Conservation (phyloP, 495 filamentous ascomycete genomes). For the Lophiotrema nucula region DNA sequence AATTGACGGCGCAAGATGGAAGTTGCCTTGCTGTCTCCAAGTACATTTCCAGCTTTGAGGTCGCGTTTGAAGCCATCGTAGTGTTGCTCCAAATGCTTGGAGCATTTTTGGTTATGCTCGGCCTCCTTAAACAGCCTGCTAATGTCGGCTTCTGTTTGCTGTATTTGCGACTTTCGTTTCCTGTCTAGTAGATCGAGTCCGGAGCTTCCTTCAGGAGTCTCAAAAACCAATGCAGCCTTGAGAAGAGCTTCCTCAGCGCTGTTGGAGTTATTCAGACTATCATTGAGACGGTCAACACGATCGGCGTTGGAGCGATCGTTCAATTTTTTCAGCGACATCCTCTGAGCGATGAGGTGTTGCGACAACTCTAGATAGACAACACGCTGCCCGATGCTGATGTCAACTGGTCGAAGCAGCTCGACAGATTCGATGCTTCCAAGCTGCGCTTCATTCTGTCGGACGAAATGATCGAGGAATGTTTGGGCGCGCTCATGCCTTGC, state of each 20-base stretch:
- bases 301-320: constrained; percentile 22
- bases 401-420: constrained; percentile 28
- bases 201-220: constrained; percentile 3
- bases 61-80: constrained; percentile 5
- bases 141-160: constrained; percentile 7
- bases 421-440: constrained; percentile 26
- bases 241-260: constrained; percentile 38
- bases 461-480: constrained; percentile 39
- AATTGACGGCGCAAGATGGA: too few relatives aligned
- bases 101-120: neutral
- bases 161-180: constrained; percentile 18
- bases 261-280: constrained; percentile 10
- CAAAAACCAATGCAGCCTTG: constrained; percentile 20
- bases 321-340: constrained; percentile 35
- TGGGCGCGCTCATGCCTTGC: constrained; percentile 29
- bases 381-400: constrained; percentile 29
- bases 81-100: neutral
- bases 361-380: constrained; percentile 36
- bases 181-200: neutral
- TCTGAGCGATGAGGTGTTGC: constrained; percentile 32
- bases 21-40: constrained; percentile 8
- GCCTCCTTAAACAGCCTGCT: neutral
- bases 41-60: neutral
- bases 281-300: constrained; percentile 16
- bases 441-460: constrained; percentile 33